Base-by-base conservation (phyloP, 306 rosid species). In the Ormosia emarginata region DNA sequence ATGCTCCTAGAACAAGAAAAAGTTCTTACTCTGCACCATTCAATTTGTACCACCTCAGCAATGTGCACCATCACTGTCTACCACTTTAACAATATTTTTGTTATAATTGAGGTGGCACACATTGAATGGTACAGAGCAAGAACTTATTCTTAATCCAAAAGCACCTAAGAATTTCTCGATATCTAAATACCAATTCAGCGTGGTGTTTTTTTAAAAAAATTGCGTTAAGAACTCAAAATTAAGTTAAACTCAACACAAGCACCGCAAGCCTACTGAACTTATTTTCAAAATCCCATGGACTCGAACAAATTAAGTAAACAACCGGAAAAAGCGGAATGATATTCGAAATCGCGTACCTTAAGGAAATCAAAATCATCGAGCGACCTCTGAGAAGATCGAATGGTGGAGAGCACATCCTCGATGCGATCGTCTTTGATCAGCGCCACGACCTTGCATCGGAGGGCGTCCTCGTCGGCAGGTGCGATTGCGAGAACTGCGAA, bases 361-460 rank as follows among this genome's bases (percentile, higher is more conserved):
- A 90, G 83, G 90, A 88, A 95, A 85, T 79, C 77, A 79, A 93
- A 92, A 76, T 93, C 98, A 67, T 81, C 58, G 1, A 82, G 70
- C 68, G 83, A 59, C 49, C 29, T 81, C 72, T 59, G 64, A 32
- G 86, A 83, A 71, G 95, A 84, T 55, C 85, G 84, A 92, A 95
- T 90, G 9, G 91, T 64, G 2, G 91, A 88, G 33, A 95, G 78
- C 4, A 98, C 97, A 9, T 73, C 90, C 0, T 88, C 94, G 56
- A 92, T 72, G 17, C 78, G 88, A 67, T 95, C 99, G 47, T 64
- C 88, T 81, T 86, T 95, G 79, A 93, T 86, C 67, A 95, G 72
- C 1, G 97, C 97, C 55, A 93, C 91, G 58, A 92, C 84, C 91
- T 93, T 93, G 89, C 98, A 95, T 61, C 93, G 92, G 67, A 93